Conservation (phyloP, 148 eudicot genomes). For the Rhododendron ovatum region DNA sequence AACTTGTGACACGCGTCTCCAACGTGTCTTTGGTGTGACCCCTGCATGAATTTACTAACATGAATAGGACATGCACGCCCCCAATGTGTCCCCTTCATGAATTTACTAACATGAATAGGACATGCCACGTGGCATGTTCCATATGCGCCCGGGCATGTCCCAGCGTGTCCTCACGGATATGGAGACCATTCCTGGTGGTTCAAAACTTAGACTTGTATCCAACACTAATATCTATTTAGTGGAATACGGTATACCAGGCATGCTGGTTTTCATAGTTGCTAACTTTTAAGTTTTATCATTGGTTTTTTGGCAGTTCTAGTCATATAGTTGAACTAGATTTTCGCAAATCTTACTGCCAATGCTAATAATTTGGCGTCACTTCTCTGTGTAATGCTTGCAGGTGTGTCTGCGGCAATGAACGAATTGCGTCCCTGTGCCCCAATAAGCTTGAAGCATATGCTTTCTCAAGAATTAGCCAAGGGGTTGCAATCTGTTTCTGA, state of each 20-base stretch:
- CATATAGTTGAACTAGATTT: not conserved
- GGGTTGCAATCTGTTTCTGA: slow-evolving; percentile 87
- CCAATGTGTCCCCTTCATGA: too few relatives aligned
- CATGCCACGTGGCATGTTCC: not conserved
- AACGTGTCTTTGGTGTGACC: not conserved
- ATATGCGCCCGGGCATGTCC: not conserved
- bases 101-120: too few relatives aligned
- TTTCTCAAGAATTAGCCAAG: slow-evolving; percentile 83
- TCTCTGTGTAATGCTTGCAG: slow-evolving; percentile 28
- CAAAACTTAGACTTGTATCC: too few relatives aligned
- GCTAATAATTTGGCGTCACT: not conserved
- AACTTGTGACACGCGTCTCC: not conserved
- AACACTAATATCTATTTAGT: not conserved
- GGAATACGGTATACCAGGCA: not conserved
- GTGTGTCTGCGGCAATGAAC: slow-evolving; percentile 94
- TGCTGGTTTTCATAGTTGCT: not conserved
- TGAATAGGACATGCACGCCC: not conserved
- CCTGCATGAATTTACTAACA: not conserved
- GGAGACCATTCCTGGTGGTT: not conserved
- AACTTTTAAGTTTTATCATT: not conserved
- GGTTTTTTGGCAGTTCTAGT: not conserved
- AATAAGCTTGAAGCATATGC: slow-evolving; percentile 78
- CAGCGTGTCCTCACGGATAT: not conserved
- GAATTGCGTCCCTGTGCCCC: slow-evolving; percentile 98
- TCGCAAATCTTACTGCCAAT: not conserved